Conservation (phyloP, 108 stramenopile species). For the Tribonema minus region DNA sequence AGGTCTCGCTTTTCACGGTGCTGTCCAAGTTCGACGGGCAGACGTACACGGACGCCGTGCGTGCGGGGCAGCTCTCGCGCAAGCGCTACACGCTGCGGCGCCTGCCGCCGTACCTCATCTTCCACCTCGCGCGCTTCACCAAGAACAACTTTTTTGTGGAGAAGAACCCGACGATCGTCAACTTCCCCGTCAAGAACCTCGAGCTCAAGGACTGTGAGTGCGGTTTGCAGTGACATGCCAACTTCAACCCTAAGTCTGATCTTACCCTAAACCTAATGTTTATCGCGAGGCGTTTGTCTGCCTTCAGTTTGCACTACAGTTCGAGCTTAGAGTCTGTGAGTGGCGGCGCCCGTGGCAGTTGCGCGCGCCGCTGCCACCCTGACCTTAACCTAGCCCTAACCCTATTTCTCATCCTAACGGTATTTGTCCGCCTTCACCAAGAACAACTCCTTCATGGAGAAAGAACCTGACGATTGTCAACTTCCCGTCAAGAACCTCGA, state of each 20-base stretch:
- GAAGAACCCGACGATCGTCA: slow-evolving; percentile 98
- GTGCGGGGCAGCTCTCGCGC: slow-evolving; percentile 53
- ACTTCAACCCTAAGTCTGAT: too few species aligned
- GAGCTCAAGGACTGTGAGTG: slow-evolving; percentile 67
- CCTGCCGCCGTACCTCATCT: slow-evolving; percentile 84
- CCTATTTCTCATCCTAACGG: too few species aligned
- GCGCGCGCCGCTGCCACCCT: too few species aligned
- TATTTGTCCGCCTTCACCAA: too few species aligned
- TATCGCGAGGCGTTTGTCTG: too few species aligned
- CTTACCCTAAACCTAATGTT: too few species aligned
- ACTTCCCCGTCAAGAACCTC: slow-evolving; percentile 93
- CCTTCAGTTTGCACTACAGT: too few species aligned
- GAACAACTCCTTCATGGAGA: slow-evolving; percentile 85
- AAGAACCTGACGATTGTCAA: slow-evolving; percentile 94
- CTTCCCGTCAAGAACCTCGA: slow-evolving; percentile 96
- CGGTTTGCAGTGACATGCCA: too few species aligned
- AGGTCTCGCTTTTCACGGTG: slow-evolving; percentile 79
- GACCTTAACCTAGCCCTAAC: too few species aligned
- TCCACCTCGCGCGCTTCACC: slow-evolving; percentile 86
- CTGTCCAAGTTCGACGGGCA: slow-evolving; percentile 89
- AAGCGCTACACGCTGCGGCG: slow-evolving; percentile 73
- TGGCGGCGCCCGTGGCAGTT: too few species aligned
- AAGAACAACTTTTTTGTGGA: slow-evolving; percentile 80
- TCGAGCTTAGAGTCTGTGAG: too few species aligned
- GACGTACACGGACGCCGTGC: slow-evolving; percentile 61